Evolutionary conservation across 345 rosid species (phyloP).

Genomic region (Sonneratia caseolaris): DNA sequence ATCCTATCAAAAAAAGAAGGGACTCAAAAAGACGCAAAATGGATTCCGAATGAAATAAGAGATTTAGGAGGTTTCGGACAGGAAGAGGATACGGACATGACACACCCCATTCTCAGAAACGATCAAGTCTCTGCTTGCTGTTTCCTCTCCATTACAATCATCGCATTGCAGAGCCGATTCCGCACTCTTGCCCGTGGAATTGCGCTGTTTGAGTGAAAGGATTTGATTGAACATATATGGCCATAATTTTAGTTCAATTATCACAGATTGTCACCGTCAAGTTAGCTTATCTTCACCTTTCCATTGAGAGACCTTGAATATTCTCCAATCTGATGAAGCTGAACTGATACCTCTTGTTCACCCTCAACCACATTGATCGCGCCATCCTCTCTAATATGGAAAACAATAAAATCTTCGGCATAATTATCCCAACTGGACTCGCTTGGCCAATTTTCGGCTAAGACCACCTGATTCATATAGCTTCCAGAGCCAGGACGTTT

Average conservation of each 20-base stretch:
- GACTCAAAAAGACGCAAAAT: background rate
- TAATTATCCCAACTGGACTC: background rate
- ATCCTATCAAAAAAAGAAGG: constrained; percentile 6
- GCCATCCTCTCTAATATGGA: constrained; percentile 59
- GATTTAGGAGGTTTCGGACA: too few relatives aligned
- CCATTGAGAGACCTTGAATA: constrained; percentile 7
- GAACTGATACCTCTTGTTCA: constrained; percentile 16
- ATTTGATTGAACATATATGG: background rate
- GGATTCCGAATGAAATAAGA: background rate
- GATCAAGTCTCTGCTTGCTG: background rate
- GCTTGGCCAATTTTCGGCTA: background rate
- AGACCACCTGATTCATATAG: background rate
- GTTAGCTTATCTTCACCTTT: background rate
- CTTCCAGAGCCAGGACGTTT: background rate
- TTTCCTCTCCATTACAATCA: background rate
- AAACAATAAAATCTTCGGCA: constrained; percentile 33
- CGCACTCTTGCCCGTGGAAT: background rate
- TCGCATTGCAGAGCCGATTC: background rate
- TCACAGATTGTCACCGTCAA: too few relatives aligned
- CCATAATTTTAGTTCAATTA: background rate
- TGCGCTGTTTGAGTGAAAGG: background rate
- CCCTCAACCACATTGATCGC: constrained; percentile 47
- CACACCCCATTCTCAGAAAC: background rate
- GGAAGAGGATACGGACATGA: too few relatives aligned
- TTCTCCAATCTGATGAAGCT: background rate